These are phyloP conservation scores for Eucalyptus victrix DNA, from an alignment of 345 rosid species.

Conservation along the genomic window DNA sequence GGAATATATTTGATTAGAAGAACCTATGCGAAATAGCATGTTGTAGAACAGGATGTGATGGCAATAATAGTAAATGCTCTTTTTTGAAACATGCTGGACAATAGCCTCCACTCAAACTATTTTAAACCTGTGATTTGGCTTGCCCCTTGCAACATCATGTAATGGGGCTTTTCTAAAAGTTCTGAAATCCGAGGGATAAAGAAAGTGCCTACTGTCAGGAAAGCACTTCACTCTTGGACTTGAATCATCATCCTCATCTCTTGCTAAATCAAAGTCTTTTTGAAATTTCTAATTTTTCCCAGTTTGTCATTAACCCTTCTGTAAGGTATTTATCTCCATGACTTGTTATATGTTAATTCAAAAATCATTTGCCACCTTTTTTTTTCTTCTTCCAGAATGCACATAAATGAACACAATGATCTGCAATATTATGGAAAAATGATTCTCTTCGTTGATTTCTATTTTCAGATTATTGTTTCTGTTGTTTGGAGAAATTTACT, in stretches of 20 bases:
- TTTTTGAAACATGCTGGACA: neutral
- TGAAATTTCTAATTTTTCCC: neutral
- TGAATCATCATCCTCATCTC: neutral
- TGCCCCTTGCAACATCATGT: neutral
- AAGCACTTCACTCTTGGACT: neutral
- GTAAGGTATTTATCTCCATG: neutral
- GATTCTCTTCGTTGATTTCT: neutral
- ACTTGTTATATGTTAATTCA: neutral
- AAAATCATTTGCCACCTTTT: neutral
- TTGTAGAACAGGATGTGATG: neutral
- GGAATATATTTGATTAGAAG: neutral
- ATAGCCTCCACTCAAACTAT: neutral
- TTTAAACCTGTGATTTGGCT: neutral
- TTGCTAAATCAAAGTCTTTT: neutral
- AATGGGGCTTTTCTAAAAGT: neutral
- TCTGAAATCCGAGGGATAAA: neutral
- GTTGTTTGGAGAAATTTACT: neutral
- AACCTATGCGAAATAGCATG: neutral
- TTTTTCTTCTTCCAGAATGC: neutral
- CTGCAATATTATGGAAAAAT: neutral
- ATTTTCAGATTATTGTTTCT: neutral
- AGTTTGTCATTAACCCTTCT: neutral
- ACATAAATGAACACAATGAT: neutral
- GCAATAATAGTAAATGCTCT: neutral
- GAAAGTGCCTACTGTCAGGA: neutral